Evolutionary conservation across 176 grass and related monocot species (phyloP).

Genomic region (Tillandsia fasciculata): DNA sequence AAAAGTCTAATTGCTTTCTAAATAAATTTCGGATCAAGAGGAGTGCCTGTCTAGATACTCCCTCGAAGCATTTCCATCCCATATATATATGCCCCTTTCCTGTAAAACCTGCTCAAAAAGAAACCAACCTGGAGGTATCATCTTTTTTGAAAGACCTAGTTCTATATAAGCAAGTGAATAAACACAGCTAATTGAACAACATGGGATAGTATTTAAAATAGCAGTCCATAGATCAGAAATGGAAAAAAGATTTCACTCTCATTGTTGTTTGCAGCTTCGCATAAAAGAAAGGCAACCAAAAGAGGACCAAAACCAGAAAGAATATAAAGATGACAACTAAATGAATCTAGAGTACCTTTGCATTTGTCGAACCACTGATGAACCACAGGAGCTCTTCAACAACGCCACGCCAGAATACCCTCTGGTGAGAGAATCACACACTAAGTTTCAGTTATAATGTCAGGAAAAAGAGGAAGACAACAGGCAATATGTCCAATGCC

Average conservation of each 20-base stretch:
- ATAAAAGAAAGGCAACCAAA: not conserved
- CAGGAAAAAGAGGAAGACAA: not conserved
- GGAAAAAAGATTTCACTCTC: not conserved
- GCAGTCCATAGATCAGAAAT: not conserved
- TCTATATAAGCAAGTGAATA: not conserved
- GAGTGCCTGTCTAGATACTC: slow-evolving; percentile 75
- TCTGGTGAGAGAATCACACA: slow-evolving; percentile 30
- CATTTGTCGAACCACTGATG: slow-evolving; percentile 79
- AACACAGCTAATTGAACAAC: not conserved
- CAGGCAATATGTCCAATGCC: not conserved
- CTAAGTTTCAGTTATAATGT: not conserved
- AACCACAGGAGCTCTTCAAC: slow-evolving; percentile 92
- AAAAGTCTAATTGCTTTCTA: not conserved
- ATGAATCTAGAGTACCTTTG: slow-evolving; percentile 37
- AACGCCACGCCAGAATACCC: slow-evolving; percentile 80
- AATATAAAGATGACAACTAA: slow-evolving; percentile 4
- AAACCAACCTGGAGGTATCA: slow-evolving; percentile 7
- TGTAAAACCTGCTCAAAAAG: slow-evolving; percentile 50
- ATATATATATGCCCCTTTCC: slow-evolving; percentile 76
- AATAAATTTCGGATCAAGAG: slow-evolving; percentile 10
- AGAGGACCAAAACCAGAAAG: not conserved
- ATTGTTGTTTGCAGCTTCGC: no score
- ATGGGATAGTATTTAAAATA: not conserved
- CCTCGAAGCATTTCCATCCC: slow-evolving; percentile 92
- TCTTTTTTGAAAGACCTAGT: not conserved